phyloP scores from a whole-genome alignment of 805 yeast species.

The Ogataea pilisensis region DNA sequence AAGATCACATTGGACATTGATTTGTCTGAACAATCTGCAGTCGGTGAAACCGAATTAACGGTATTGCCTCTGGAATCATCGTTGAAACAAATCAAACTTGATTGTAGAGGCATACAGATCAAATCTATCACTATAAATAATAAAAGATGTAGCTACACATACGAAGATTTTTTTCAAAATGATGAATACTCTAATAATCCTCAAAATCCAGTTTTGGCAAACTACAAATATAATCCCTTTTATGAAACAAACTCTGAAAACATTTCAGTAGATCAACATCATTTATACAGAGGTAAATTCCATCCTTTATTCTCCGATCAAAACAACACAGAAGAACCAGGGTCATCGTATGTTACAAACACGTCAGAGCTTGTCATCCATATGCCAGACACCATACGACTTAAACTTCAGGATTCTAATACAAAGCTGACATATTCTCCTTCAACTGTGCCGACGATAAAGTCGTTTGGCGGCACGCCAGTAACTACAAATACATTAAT shows the following conservation, averaged over 20 bases:
- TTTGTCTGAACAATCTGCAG: conserved; percentile 50
- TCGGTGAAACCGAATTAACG: conserved; percentile 80
- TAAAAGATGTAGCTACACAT: conserved; percentile 48
- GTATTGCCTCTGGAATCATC: conserved; percentile 63
- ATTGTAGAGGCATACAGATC: conserved; percentile 73
- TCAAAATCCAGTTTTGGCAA: conserved; percentile 27
- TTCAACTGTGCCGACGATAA: conserved; percentile 27
- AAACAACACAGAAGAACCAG: conserved; percentile 28
- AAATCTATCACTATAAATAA: conserved; percentile 62
- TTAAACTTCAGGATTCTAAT: conserved; percentile 53
- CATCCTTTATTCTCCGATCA: conserved; percentile 49
- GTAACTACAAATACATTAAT: conserved; percentile 27
- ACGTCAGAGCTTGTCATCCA: conserved; percentile 63
- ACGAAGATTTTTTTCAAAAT: conserved; percentile 46
- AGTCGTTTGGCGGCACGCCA: conserved; percentile 33
- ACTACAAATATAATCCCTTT: conserved; percentile 26
- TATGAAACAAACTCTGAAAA: conserved; percentile 42
- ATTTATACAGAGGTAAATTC: conserved; percentile 49
- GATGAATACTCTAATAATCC: conserved; percentile 32
- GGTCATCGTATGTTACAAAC: conserved; percentile 29
- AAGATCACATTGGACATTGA: conserved; percentile 78
- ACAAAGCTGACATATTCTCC: conserved; percentile 32
- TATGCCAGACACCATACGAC: conserved; percentile 62
- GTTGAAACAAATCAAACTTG: conserved; percentile 61
- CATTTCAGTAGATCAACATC: conserved; percentile 52